These are phyloP conservation scores for Cryphonectria radicalis DNA, from an alignment of 2,329 filamentous ascomycete genomes.

Conservation along the genomic window DNA sequence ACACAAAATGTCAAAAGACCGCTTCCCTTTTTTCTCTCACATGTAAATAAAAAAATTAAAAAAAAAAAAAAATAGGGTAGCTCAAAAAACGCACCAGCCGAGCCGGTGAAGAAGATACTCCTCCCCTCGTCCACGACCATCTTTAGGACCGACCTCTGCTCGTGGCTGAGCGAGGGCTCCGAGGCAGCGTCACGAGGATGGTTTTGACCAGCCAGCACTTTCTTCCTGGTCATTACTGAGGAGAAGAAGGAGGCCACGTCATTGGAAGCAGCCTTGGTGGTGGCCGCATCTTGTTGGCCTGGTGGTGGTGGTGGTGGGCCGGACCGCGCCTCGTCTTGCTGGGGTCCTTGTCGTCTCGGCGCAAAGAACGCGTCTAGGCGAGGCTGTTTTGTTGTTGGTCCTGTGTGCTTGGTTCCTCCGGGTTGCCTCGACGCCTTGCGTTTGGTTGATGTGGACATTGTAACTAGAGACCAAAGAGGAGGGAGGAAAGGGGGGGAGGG, in stretches of 20 bases:
- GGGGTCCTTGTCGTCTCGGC: background rate
- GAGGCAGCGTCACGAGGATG: background rate
- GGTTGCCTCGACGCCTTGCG: background rate
- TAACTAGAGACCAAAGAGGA: too few relatives aligned
- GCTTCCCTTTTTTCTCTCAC: background rate
- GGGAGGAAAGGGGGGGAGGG: too few relatives aligned
- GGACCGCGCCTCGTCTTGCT: background rate
- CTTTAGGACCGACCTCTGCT: slow-evolving; percentile 69
- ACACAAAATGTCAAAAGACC: background rate
- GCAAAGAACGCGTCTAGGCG: slow-evolving; percentile 17
- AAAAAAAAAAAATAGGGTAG: too few relatives aligned
- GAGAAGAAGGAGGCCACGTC: background rate
- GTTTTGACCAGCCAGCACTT: background rate
- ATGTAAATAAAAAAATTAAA: too few relatives aligned
- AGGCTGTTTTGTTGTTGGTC: slow-evolving; percentile 8
- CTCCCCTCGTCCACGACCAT: slow-evolving; percentile 68
- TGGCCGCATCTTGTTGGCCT: background rate
- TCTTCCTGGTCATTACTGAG: too few relatives aligned
- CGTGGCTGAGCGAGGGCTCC: slow-evolving; percentile 60
- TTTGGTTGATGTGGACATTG: slow-evolving; percentile 7
- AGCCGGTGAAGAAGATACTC: slow-evolving; percentile 80
- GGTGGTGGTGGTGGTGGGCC: background rate
- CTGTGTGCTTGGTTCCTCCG: background rate
- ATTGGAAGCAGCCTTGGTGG: background rate
- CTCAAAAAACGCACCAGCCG: slow-evolving; percentile 44